Evolutionary conservation across 2,329 filamentous ascomycete species (phyloP).

Genomic region (Knufia petricola): DNA sequence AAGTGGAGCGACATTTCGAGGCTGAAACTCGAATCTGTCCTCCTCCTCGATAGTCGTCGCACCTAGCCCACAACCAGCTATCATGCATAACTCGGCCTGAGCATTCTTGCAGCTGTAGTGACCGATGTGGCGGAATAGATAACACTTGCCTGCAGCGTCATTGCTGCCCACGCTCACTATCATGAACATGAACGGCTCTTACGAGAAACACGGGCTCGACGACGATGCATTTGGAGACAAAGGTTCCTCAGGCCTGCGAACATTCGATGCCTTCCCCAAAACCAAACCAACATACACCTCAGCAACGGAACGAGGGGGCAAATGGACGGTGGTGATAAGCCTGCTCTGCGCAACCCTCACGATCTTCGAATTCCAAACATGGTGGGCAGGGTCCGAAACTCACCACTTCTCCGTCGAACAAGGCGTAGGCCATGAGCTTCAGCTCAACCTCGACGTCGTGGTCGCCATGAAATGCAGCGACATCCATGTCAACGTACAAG

Average conservation of each 20-base stretch:
- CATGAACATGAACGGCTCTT: slow-evolving; percentile 13
- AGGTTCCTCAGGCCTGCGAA: slow-evolving; percentile 48
- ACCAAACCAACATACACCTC: slow-evolving; percentile 89
- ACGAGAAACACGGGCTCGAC: slow-evolving; percentile 53
- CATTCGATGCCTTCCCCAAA: slow-evolving; percentile 97
- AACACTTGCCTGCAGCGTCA: neutral
- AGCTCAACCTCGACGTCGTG: slow-evolving; percentile 93
- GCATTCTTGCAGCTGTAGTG: no score
- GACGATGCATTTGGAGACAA: slow-evolving; percentile 74
- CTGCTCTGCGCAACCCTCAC: slow-evolving; percentile 65
- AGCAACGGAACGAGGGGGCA: slow-evolving; percentile 73
- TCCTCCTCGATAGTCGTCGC: neutral
- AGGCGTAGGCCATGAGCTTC: slow-evolving; percentile 73
- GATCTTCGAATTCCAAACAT: slow-evolving; percentile 66
- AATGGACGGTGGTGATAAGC: slow-evolving; percentile 81
- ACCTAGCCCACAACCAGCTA: no score
- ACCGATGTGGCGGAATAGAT: neutral
- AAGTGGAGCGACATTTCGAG: neutral
- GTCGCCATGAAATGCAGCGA: slow-evolving; percentile 78
- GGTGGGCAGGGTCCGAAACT: slow-evolving; percentile 74
- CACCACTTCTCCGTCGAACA: slow-evolving; percentile 94
- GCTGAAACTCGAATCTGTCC: slow-evolving; percentile 7
- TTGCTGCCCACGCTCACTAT: slow-evolving; percentile 1
- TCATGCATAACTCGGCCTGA: no score
- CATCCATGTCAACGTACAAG: slow-evolving; percentile 94